A percentile compares a stretch with the other conserved stretches of the same genome.
These are phyloP conservation scores for Neurospora sp. DNA, from an alignment of 495 filamentous ascomycete species.

Conservation along the genomic window DNA sequence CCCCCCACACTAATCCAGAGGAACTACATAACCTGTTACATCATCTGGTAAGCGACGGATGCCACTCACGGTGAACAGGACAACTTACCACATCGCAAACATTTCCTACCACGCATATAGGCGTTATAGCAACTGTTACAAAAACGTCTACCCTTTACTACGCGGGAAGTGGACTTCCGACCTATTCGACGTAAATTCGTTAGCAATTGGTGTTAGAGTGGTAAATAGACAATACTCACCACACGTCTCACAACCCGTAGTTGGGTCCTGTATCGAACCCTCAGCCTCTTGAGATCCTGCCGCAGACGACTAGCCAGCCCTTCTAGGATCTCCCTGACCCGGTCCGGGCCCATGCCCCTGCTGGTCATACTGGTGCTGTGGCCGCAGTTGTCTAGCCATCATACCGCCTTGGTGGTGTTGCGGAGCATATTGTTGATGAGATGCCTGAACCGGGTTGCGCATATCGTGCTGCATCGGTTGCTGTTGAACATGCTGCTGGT, in stretches of 20 bases:
- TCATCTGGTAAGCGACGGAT: background rate
- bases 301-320: background rate
- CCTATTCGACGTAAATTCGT: background rate
- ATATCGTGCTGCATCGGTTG: conserved; percentile 14
- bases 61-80: background rate
- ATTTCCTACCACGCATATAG: background rate
- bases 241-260: background rate
- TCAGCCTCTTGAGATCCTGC: background rate
- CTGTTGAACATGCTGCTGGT: conserved; percentile 4
- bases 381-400: conserved; percentile 24
- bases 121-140: background rate
- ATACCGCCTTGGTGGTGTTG: conserved; percentile 12
- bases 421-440: conserved; percentile 1
- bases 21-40: background rate
- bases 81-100: background rate
- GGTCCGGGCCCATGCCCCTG: background rate
- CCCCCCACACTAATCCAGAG: background rate
- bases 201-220: background rate
- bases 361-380: conserved; percentile 19
- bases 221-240: background rate
- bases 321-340: conserved; percentile 2
- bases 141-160: background rate
- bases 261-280: background rate
- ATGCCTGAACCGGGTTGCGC: background rate
- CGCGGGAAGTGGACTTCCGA: background rate